Evolutionary conservation across 2,329 filamentous ascomycete genomes (phyloP), one percentile per base, ranked within the genome.

Genomic region (Penicillium paneum): DNA sequence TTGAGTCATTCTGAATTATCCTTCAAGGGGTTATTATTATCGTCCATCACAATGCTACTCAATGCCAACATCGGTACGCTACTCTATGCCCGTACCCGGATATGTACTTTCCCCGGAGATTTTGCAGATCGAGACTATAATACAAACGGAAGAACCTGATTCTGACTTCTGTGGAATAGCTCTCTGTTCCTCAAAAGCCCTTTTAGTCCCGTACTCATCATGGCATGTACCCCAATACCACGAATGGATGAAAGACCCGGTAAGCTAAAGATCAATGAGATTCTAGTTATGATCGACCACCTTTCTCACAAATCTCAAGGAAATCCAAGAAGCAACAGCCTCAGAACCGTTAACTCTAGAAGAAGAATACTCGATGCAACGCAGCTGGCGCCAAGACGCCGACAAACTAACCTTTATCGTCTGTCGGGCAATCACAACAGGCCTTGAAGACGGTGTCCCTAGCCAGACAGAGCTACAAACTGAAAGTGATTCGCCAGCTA

Each of bases 391-490:
- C 35, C 77, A 76, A 19, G 89, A 94, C 39, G 73, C 77, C 26
- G 92, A 97, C 74, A 97, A 97, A 75, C 73, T 97, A 57, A 97
- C 93, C 0, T 97, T 97, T 64, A 96, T 97, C 69, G 74, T 89
- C 50, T 96, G 91, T 68, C 75, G 79, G 10, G 81, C 84, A 0
- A n/a, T 60, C 8, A 42, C 54, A 46, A 29, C 44, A 29, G 29
- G 31, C 29, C 5, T 24, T 15, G 36, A 35, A 34, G 45, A 24
- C 7, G 38, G 41, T 8, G 11, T 41, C 5, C 47, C 48, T 8
- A 42, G 17, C 28, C 29, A 52, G 8, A 12, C 32, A 28, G 17
- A 49, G 24, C 47, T 44, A 7, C 26, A 76, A 79, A 0, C 74
- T 76, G 11, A 70, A 71, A 52, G 90, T 93, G 65, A 66, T 73